Evolutionary conservation across 345 rosid species (phyloP), one percentile per base, ranked within the genome.

Genomic region (Ricinus communis): DNA sequence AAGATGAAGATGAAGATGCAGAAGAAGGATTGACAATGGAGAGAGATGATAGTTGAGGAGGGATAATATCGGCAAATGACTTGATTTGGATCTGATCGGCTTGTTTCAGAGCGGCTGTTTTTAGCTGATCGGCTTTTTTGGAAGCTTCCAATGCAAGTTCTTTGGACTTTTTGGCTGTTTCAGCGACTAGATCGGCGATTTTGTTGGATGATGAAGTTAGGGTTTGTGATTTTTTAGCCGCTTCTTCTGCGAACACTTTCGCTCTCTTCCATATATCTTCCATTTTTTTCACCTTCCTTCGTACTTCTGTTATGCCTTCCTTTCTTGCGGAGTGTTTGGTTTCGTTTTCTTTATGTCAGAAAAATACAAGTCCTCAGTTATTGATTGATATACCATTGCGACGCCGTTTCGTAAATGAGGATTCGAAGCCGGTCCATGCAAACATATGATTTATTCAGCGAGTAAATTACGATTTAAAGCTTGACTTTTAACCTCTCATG

Each of bases 131-230:
- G 68, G 89, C 93, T 62, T 82, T 91, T 85, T 88, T 91, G 55
- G 98, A 87, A 24, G 98, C 98, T 73, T 94, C 98, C 18, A 87
- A 66, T n/a, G 97, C 95, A 62, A 94, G 80, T 50, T 91, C 96
- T 64, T 90, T 90, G 45, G 98, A 94, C 75, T 83, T 94, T 80
- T 88, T 91, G 8, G 98, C 87, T 22, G 98, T 94, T 62, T 90
- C 97, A 38, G 95, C 83, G 59, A 94, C 90, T 60, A 94, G 86
- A 78, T 94, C 96, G 51, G 89, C 82, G 68, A 91, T 76, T 28
- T 68, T 86, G 62, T 87, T 76, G 16, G 97, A 85, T 28, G 97
- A 85, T 33, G 82, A 49, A 4, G 96, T 84, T 40, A 93, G 75
- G 55, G 82, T 64, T 63, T 90, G 96, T 11, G 97, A 87, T 72